A percentile compares a stretch with the other conserved stretches of the same genome.
Conservation (phyloP, 441 rosid genomes). For the Arabidopsis lyrata region DNA sequence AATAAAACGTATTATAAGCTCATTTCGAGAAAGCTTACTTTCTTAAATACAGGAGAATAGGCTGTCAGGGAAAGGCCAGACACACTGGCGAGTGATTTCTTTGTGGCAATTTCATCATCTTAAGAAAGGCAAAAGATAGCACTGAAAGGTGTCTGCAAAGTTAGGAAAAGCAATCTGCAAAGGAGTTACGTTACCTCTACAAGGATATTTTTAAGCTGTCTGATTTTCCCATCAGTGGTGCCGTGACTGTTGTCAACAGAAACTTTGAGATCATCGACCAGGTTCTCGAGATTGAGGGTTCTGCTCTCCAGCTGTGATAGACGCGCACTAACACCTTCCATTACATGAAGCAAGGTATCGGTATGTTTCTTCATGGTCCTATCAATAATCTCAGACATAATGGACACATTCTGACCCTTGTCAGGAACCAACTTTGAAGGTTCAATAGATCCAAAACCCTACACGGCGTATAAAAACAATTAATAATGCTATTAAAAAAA, state of each 20-base stretch:
- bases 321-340: conserved; percentile 73
- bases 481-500: neutral
- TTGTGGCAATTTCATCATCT: neutral
- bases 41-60: neutral
- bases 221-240: conserved; percentile 69
- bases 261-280: conserved; percentile 71
- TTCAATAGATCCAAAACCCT: conserved; percentile 63
- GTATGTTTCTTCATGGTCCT: conserved; percentile 69
- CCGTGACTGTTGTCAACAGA: conserved; percentile 68
- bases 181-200: conserved; percentile 57
- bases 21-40: neutral
- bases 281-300: conserved; percentile 59
- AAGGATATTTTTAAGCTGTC: conserved; percentile 68
- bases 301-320: conserved; percentile 77
- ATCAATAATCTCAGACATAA: conserved; percentile 74
- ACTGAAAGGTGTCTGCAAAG: too few relatives aligned
- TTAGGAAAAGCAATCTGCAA: neutral
- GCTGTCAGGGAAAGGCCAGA: too few relatives aligned
- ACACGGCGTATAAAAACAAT: conserved; percentile 4
- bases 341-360: conserved; percentile 61
- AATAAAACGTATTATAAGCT: neutral
- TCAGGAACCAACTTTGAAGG: conserved; percentile 54
- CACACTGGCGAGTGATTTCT: too few relatives aligned
- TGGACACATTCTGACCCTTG: conserved; percentile 47
- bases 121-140: neutral